phyloP scores from a whole-genome alignment of 331 rosid species.

The Dryas integrifolia region DNA sequence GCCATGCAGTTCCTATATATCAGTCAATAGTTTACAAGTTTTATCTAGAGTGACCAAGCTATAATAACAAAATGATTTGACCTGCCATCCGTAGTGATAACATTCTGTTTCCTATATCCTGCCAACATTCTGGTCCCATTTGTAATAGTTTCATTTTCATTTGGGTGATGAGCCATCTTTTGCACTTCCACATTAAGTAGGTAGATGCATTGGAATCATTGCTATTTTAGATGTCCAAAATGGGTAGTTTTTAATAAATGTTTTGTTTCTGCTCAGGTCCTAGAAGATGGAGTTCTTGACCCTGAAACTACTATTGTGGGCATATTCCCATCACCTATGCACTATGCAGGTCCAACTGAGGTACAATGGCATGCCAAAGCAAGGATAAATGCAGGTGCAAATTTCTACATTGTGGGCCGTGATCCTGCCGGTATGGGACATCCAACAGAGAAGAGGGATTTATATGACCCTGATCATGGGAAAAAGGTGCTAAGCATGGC shows the following conservation, averaged over 20 bases:
- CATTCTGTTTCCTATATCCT: constrained; percentile 3
- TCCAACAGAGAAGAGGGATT: constrained; percentile 89
- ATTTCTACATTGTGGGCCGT: constrained; percentile 93
- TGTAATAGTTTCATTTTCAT: background rate
- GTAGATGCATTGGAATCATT: background rate
- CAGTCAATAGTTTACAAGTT: background rate
- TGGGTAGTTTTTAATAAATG: constrained; percentile 13
- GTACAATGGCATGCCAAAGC: constrained; percentile 99
- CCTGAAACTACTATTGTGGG: constrained; percentile 87
- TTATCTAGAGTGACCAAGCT: background rate
- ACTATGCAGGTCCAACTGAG: constrained; percentile 97
- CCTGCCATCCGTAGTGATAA: background rate
- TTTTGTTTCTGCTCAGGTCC: constrained; percentile 54
- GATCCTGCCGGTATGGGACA: constrained; percentile 99
- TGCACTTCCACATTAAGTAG: background rate
- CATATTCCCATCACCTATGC: constrained; percentile 98
- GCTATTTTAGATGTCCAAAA: background rate
- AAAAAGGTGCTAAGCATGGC: constrained; percentile 94
- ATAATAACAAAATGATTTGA: background rate
- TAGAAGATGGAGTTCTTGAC: constrained; percentile 95
- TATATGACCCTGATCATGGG: constrained; percentile 94
- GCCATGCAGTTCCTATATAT: constrained; percentile 10
- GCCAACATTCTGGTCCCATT: background rate
- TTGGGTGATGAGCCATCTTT: background rate
- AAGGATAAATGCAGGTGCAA: constrained; percentile 92